Conservation (phyloP, 1,284 basidiomycete species). For the Vanrija humicola region DNA sequence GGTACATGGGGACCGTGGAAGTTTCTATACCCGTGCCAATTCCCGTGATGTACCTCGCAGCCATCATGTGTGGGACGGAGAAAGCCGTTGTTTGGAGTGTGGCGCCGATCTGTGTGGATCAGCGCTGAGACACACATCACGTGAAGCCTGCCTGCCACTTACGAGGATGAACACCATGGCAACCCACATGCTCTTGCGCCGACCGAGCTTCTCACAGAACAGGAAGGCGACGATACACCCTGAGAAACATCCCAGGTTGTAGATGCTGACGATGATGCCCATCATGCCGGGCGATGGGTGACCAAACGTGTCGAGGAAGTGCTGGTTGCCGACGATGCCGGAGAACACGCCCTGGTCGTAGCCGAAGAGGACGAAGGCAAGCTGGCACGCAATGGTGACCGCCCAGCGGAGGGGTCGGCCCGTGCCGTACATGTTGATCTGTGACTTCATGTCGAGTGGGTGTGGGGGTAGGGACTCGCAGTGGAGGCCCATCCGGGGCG, state of each 20-base stretch:
- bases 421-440: conserved; percentile 4
- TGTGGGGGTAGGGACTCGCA: no score
- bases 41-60: conserved; percentile 2
- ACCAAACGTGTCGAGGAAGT: conserved; percentile 10
- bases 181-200: conserved; percentile 11
- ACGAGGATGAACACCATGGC: conserved; percentile 12
- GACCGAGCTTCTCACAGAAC: conserved; percentile 4
- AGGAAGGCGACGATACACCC: conserved; percentile 12
- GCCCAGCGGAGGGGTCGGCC: conserved; percentile 3
- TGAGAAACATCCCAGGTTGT: conserved; percentile 14
- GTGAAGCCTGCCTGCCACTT: not conserved
- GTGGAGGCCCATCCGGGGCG: no score
- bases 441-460: conserved; percentile 1
- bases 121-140: no score
- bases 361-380: conserved; percentile 6
- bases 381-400: conserved; percentile 2
- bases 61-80: conserved; percentile 5
- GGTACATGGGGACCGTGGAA: conserved; percentile 5
- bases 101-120: not conserved
- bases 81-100: conserved; percentile 3
- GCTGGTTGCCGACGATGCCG: conserved; percentile 8
- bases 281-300: conserved; percentile 5
- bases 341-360: conserved; percentile 11
- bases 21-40: conserved; percentile 9
- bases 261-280: conserved; percentile 15